These are phyloP conservation scores for Mycena metata DNA, from an alignment of 768 basidiomycete genomes.

Conservation along the genomic window DNA sequence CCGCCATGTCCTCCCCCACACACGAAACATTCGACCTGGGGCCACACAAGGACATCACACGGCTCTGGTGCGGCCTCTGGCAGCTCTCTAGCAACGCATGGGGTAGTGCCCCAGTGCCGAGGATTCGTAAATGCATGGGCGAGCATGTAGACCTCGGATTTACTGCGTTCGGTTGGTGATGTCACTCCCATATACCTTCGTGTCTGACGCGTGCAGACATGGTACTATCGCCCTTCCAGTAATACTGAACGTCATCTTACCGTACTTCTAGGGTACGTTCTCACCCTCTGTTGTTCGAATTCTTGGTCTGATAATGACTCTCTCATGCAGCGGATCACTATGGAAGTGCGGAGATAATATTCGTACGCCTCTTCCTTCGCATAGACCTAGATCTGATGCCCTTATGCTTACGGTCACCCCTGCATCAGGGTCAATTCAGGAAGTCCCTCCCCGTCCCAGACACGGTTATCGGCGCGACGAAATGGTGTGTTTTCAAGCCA, in stretches of 20 bases:
- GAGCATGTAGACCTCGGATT: conserved; percentile 57
- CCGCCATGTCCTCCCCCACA: conserved; percentile 18
- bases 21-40: conserved; percentile 33
- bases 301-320: conserved; percentile 17
- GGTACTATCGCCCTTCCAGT: conserved; percentile 53
- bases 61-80: conserved; percentile 33
- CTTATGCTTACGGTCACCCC: background rate
- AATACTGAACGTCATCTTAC: conserved; percentile 16
- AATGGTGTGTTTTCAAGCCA: conserved; percentile 85
- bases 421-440: conserved; percentile 76
- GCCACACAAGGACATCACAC: conserved; percentile 17
- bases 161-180: conserved; percentile 69
- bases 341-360: conserved; percentile 85
- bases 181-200: background rate
- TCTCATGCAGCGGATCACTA: conserved; percentile 81
- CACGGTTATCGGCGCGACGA: conserved; percentile 78
- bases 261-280: conserved; percentile 47
- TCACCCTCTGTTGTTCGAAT: background rate
- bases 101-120: conserved; percentile 28
- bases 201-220: conserved; percentile 58
- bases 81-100: conserved; percentile 34
- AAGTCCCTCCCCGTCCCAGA: conserved; percentile 55
- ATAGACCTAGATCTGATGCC: conserved; percentile 22
- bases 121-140: conserved; percentile 28
- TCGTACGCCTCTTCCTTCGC: conserved; percentile 66